A percentile compares a stretch with the other conserved stretches of the same genome.
phyloP scores from a whole-genome alignment of 2,329 filamentous ascomycete species.

The Zasmidium cellare region DNA sequence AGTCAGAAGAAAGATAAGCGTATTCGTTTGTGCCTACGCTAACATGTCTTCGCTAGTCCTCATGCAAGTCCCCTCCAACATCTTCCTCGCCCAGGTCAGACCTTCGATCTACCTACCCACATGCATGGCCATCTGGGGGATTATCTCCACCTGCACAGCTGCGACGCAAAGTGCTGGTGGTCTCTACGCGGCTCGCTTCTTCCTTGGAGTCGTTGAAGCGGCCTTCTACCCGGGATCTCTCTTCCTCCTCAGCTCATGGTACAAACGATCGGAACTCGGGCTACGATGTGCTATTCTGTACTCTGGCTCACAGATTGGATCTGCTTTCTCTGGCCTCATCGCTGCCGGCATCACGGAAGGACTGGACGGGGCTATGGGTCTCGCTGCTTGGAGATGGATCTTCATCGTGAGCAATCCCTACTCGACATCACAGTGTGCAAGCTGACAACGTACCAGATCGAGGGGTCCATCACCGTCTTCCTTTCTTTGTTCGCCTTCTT shows the following conservation, averaged over 20 bases:
- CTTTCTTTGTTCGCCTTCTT: slow-evolving; percentile 8
- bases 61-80: slow-evolving; percentile 31
- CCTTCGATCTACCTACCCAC: slow-evolving; percentile 27
- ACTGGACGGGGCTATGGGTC: slow-evolving; percentile 58
- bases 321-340: slow-evolving; percentile 64
- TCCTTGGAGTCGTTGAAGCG: slow-evolving; percentile 16
- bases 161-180: slow-evolving; percentile 10
- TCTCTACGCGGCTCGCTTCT: slow-evolving; percentile 22
- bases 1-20: too few species aligned
- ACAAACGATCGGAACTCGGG: slow-evolving; percentile 49
- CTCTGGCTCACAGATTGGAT: slow-evolving; percentile 50
- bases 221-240: slow-evolving; percentile 32
- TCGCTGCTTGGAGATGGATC: slow-evolving; percentile 57
- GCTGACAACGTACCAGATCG: too few species aligned
- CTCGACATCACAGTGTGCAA: slow-evolving; percentile 29
- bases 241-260: slow-evolving; percentile 45
- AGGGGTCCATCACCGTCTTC: slow-evolving; percentile 9
- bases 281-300: slow-evolving; percentile 28
- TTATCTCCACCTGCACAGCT: slow-evolving; percentile 29
- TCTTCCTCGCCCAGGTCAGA: slow-evolving; percentile 29
- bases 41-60: slow-evolving; percentile 8
- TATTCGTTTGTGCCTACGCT: too few species aligned
- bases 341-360: slow-evolving; percentile 56
- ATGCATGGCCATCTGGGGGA: slow-evolving; percentile 30
- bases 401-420: slow-evolving; percentile 46